Percentiles rank a stretch among this genome's conserved stretches.
Evolutionary conservation across 1,284 basidiomycete genomes (phyloP).

Genomic region (Austroboletus novae-zelandiae): DNA sequence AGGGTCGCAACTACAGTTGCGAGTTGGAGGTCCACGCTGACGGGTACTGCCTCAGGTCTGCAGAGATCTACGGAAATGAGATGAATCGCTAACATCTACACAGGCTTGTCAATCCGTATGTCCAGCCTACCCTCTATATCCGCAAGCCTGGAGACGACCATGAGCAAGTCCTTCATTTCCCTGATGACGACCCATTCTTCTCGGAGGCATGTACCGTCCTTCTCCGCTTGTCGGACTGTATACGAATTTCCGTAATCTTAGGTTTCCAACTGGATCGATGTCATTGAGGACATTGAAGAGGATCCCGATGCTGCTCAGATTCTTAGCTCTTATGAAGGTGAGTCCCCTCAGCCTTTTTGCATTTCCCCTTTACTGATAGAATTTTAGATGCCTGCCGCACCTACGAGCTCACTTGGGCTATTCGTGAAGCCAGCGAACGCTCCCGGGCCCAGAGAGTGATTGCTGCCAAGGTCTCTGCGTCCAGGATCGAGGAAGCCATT

Average conservation of each 20-base stretch:
- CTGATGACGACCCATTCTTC: conserved; percentile 91
- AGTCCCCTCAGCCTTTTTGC: conserved; percentile 13
- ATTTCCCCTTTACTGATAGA: conserved; percentile 7
- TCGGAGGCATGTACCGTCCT: conserved; percentile 50
- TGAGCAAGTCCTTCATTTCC: conserved; percentile 74
- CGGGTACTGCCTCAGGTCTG: conserved; percentile 77
- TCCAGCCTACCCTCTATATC: conserved; percentile 80
- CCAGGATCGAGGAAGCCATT: conserved; percentile 24
- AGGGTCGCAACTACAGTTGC: conserved; percentile 89
- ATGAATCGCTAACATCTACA: conserved; percentile 12
- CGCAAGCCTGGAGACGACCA: conserved; percentile 84
- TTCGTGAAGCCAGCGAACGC: conserved; percentile 73
- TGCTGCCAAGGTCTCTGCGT: conserved; percentile 12
- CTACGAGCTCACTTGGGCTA: conserved; percentile 88
- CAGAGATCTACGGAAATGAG: conserved; percentile 9
- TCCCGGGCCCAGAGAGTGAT: conserved; percentile 40
- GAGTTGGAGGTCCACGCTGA: conserved; percentile 92
- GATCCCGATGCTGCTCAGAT: conserved; percentile 68
- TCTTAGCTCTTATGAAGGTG: conserved; percentile 74
- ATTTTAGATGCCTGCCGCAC: conserved; percentile 77
- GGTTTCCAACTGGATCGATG: conserved; percentile 81
- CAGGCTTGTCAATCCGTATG: conserved; percentile 86
- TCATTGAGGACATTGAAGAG: conserved; percentile 77
- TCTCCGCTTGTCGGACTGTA: neutral
- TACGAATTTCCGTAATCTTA: conserved; percentile 13